Evolutionary conservation across 2,329 filamentous ascomycete genomes (phyloP), one percentile per base, ranked within the genome.

Genomic region (Calonectria hawksworthii): DNA sequence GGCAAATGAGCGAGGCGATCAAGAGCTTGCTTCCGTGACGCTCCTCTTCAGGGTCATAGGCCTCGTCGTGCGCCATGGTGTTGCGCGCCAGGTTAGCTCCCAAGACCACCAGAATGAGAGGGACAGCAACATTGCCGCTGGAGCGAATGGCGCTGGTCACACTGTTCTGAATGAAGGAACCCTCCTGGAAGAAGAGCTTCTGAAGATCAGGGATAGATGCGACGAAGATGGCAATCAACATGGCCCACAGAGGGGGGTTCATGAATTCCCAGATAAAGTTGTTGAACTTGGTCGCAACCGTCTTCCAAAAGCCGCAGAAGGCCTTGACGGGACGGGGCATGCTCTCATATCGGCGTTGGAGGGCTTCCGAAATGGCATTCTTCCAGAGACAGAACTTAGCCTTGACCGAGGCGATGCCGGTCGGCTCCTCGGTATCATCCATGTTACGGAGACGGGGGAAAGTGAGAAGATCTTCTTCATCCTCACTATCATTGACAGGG

Each of bases 211-310:
- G 97, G 8, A 98, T 91, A 0, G 96, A 98, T 3, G 97, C 97
- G 8, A 99, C 94, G 66, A 98, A 86, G 59, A 99, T 93, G n/a
- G 97, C 95, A 50, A 93, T 88, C 41, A 99, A 88, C 97, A 99
- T 99, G 36, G 97, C 96, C 96, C 96, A 99, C 32, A 99, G 92
- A 0, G 97, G 97, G 52, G 97, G 96, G 85, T 99, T 99, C 96
- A 99, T 99, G 84, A 98, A 98, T 63, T 94, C 94, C 94, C 94
- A 97, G 16, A 96, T 83, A 68, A 96, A 96, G 64, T 86, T 86
- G 78, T 91, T 85, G 79, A 95, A 76, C 84, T 90, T 84, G 79
- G 80, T 84, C 56, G 84, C 86, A 23, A 86, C 79, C 14, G 73
- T 77, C 64, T 83, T 80, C 10, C 85, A 18, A 52, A 80, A 80